A percentile compares a stretch with the other conserved stretches of the same genome.
These are phyloP conservation scores for Diplodia corticola DNA, from an alignment of 2,329 filamentous ascomycete genomes.

Conservation along the genomic window DNA sequence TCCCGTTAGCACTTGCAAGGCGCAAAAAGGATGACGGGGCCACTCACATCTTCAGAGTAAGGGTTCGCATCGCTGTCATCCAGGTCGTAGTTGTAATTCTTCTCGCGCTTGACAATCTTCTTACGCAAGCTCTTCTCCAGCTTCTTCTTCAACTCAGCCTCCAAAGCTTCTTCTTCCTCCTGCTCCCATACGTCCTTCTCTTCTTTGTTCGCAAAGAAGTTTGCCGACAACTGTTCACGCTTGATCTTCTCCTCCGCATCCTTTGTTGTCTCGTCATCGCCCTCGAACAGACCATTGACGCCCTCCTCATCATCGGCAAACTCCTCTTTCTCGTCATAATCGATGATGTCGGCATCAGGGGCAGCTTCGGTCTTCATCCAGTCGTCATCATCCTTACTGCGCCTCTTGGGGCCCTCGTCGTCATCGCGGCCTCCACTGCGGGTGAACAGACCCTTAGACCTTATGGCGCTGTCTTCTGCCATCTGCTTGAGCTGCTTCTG, in stretches of 20 bases:
- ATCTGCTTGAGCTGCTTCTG: constrained; percentile 40
- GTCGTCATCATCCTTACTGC: constrained; percentile 46
- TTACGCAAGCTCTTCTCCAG: constrained; percentile 78
- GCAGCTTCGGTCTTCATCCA: constrained; percentile 46
- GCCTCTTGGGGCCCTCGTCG: constrained; percentile 37
- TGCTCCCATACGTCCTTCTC: constrained; percentile 61
- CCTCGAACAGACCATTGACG: constrained; percentile 44
- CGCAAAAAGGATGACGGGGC: constrained; percentile 26
- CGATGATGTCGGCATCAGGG: constrained; percentile 64
- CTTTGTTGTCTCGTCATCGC: constrained; percentile 57
- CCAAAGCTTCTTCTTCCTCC: constrained; percentile 65
- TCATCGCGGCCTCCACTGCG: constrained; percentile 31
- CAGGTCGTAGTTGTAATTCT: constrained; percentile 76
- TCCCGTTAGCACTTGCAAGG: not conserved
- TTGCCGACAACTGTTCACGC: constrained; percentile 80
- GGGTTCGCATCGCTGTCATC: constrained; percentile 63
- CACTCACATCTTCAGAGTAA: constrained; percentile 32
- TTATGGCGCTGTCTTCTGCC: constrained; percentile 26
- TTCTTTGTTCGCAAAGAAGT: constrained; percentile 69
- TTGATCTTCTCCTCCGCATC: constrained; percentile 67
- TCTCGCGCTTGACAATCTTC: constrained; percentile 79
- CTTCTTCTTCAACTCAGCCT: constrained; percentile 67
- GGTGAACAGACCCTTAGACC: constrained; percentile 24
- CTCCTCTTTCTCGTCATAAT: constrained; percentile 65
- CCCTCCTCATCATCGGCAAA: constrained; percentile 85